Base-by-base conservation (phyloP, 371 early-diverging fungal genomes). In the Actinomortierella ambigua region DNA sequence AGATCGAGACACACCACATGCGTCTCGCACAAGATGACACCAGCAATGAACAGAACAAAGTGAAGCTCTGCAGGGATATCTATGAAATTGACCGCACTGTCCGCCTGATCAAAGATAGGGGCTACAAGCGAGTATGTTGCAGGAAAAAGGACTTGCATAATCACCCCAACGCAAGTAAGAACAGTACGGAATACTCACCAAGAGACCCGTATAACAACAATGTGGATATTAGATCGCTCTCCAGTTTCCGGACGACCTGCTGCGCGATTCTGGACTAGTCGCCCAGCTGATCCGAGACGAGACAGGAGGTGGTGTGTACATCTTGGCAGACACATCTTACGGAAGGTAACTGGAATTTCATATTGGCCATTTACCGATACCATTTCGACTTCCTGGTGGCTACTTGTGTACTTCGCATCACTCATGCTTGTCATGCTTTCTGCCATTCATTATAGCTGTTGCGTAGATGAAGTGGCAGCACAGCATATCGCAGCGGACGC, bases 401-500 rank as follows among this genome's bases (percentile, higher is more conserved):
- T n/a, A n/a, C n/a, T n/a, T n/a, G n/a, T n/a, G n/a, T n/a, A n/a
- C n/a, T n/a, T n/a, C n/a, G n/a, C n/a, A n/a, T n/a, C n/a, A n/a
- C n/a, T n/a, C n/a, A n/a, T 11, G 34, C 34, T 34, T 34, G 34
- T 34, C 34, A 34, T 34, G 11, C 11, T 6, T 34, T 34, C 34
- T n/a, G n/a, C 44, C 13, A 39, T 8, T 0, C 41, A 22, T n/a
- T 39, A 14, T 53, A 95, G 96, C 73, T 98, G 98, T 76, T 98
- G 98, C 77, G 94, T 95, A 1, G 98, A 98, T 67, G 94, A 95
- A 67, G 93, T 98, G 1, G 97, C 98, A 22, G 97, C 96, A 14
- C 85, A 90, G 71, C 98, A 98, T 76, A 89, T 88, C 44, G 61
- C 78, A 17, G 89, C 95, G 4, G 93, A 96, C 55, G 63, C 91